These are phyloP conservation scores for Psilocybe cyanescens DNA, from an alignment of 768 basidiomycete genomes.

Conservation along the genomic window DNA sequence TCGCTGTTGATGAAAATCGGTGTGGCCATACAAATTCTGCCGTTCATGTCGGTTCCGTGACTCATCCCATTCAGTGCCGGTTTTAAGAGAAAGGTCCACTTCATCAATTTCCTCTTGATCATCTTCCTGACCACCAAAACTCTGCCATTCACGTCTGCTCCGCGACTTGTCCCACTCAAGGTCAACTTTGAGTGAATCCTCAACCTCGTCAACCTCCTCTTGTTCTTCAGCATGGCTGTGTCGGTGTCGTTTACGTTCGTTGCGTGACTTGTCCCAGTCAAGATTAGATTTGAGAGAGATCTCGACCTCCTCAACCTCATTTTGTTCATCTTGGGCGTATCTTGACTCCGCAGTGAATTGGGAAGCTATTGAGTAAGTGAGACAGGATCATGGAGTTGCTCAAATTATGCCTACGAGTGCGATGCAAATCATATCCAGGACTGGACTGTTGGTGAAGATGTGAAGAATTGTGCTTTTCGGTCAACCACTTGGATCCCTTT, in stretches of 20 bases:
- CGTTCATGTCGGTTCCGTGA: neutral
- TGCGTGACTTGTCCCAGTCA: neutral
- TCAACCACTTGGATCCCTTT: neutral
- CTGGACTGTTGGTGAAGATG: neutral
- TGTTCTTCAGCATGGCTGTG: neutral
- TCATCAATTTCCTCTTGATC: neutral
- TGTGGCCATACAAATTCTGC: neutral
- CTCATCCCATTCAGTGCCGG: neutral
- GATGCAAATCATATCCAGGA: neutral
- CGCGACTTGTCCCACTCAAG: neutral
- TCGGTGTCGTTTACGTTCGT: neutral
- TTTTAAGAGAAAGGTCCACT: neutral
- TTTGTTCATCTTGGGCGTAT: neutral
- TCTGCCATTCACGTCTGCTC: neutral
- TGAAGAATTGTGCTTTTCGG: neutral
- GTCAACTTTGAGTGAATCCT: neutral
- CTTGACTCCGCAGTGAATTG: neutral
- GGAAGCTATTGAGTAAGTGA: neutral
- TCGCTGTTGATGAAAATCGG: neutral
- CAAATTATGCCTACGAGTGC: slow-evolving; percentile 1
- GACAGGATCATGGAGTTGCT: neutral
- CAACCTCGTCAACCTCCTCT: neutral
- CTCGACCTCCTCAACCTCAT: neutral
- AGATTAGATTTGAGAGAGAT: neutral
- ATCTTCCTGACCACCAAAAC: neutral